Evolutionary conservation across 768 basidiomycete species (phyloP), one percentile per base, ranked within the genome.

Genomic region (Lactarius trivialis): DNA sequence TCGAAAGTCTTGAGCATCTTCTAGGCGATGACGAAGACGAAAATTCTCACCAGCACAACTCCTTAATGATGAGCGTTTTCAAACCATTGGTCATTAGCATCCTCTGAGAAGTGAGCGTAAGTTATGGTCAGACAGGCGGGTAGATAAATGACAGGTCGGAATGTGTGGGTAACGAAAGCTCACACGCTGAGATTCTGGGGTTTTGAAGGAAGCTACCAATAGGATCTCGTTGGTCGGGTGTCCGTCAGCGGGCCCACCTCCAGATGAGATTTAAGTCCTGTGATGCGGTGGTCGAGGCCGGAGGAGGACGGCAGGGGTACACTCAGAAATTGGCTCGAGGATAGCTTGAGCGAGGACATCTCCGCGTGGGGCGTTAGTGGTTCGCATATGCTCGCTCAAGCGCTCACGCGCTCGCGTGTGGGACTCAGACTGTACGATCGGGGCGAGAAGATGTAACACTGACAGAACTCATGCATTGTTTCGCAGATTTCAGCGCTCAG

Each of bases 1-100:
- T 94, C 92, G 72, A 94, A 94, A 65, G 91, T 91, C 84, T 97
- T 97, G 76, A 95, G 76, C 90, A 97, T 89, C 84, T 98, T 98
- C 78, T n/a, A n/a, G n/a, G n/a, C n/a, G n/a, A n/a, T n/a, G n/a
- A n/a, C n/a, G n/a, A n/a, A n/a, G n/a, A n/a, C n/a, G n/a, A n/a
- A 12, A 11, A 1, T 41, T 3, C 81, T 60, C 66, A 87, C 86
- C 71, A 94, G 82, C 60, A 91, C 95, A n/a, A n/a, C n/a, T n/a
- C n/a, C n/a, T n/a, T 97, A 96, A 71, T 91, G 92, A 77, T 94
- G 91, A 63, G 96, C 85, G 74, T 97, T 95, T 75, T 97, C 92
- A 74, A 98, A 97, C 95, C 95, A 98, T 75, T 93, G 91, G 74
- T 97, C 94, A 74, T 98, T 89, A 63, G 95, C 93, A 73, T 97